These are phyloP conservation scores for Hypomontagnella monticulosa DNA, from an alignment of 495 filamentous ascomycete species.

Conservation along the genomic window DNA sequence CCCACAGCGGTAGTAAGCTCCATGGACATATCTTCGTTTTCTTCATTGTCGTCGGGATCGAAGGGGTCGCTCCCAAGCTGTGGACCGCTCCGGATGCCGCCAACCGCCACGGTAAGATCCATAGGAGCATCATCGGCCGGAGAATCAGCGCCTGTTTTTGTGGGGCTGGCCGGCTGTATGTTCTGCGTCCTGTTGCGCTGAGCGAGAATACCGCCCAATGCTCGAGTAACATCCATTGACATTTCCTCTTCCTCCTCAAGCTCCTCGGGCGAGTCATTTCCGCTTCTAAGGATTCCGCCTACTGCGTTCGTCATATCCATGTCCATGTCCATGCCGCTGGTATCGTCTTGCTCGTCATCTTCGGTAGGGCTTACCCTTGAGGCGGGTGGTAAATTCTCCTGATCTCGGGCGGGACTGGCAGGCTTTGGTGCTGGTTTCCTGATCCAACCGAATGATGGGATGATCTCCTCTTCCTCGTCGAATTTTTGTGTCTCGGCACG, in stretches of 20 bases:
- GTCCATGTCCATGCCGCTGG: constrained; percentile 50
- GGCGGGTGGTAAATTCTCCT: constrained; percentile 11
- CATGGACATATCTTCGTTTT: constrained; percentile 80
- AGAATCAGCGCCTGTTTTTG: constrained; percentile 43
- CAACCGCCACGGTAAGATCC: constrained; percentile 80
- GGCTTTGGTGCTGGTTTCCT: constrained; percentile 44
- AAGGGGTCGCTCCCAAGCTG: constrained; percentile 39
- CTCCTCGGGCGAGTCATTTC: constrained; percentile 38
- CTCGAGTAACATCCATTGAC: constrained; percentile 87
- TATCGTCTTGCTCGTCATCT: constrained; percentile 41
- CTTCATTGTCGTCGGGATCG: constrained; percentile 43
- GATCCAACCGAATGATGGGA: constrained; percentile 68
- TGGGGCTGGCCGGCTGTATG: constrained; percentile 37
- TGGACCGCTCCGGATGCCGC: constrained; percentile 62
- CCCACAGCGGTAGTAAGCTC: constrained; percentile 81
- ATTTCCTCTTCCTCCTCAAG: constrained; percentile 74
- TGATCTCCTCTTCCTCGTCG: constrained; percentile 82
- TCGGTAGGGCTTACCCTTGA: background rate
- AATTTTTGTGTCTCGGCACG: constrained; percentile 76
- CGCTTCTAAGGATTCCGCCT: constrained; percentile 63
- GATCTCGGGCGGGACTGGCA: constrained; percentile 22
- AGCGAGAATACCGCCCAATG: constrained; percentile 82
- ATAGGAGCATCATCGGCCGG: constrained; percentile 64
- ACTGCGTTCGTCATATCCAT: constrained; percentile 64
- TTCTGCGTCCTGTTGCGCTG: constrained; percentile 46